phyloP scores from a whole-genome alignment of 2,329 filamentous ascomycete species.

The Dothideomycetidae sp. region DNA sequence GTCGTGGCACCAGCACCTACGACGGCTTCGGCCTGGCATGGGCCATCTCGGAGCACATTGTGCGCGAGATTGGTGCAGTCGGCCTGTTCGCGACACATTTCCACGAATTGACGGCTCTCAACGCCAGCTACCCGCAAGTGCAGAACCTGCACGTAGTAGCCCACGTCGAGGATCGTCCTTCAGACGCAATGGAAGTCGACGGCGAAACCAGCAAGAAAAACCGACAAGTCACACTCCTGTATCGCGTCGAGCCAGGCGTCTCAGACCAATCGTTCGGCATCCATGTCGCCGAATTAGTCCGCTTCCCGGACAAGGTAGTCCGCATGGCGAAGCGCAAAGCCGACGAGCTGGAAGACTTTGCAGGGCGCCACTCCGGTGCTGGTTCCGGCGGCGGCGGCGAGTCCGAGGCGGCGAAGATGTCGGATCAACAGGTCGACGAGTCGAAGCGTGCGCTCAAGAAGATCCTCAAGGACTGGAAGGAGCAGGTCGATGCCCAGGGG shows the following conservation, averaged over 20 bases:
- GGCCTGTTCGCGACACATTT: conserved; percentile 96
- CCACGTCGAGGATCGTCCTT: conserved; percentile 53
- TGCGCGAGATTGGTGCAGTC: conserved; percentile 87
- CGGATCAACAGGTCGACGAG: conserved; percentile 75
- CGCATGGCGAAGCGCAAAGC: conserved; percentile 99
- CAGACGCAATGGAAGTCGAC: conserved; percentile 29
- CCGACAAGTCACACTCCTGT: conserved; percentile 82
- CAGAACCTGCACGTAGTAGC: conserved; percentile 91
- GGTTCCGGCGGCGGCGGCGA: conserved; percentile 41
- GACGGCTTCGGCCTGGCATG: conserved; percentile 98
- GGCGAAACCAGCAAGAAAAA: conserved; percentile 23
- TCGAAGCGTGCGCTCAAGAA: conserved; percentile 76
- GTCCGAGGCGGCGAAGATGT: conserved; percentile 46
- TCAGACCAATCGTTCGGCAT: conserved; percentile 98
- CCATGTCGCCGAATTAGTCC: conserved; percentile 90
- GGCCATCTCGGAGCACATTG: conserved; percentile 96
- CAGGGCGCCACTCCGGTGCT: conserved; percentile 46
- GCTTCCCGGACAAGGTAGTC: conserved; percentile 92
- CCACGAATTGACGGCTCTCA: conserved; percentile 87
- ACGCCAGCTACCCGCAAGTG: conserved; percentile 74
- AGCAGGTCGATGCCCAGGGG: conserved; percentile 44
- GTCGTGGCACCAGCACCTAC: conserved; percentile 92
- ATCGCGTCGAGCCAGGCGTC: conserved; percentile 90
- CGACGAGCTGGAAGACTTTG: conserved; percentile 94
- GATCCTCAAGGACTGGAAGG: conserved; percentile 74